Base-by-base conservation (phyloP, 441 rosid species). In the Rhodomyrtus psidioides region DNA sequence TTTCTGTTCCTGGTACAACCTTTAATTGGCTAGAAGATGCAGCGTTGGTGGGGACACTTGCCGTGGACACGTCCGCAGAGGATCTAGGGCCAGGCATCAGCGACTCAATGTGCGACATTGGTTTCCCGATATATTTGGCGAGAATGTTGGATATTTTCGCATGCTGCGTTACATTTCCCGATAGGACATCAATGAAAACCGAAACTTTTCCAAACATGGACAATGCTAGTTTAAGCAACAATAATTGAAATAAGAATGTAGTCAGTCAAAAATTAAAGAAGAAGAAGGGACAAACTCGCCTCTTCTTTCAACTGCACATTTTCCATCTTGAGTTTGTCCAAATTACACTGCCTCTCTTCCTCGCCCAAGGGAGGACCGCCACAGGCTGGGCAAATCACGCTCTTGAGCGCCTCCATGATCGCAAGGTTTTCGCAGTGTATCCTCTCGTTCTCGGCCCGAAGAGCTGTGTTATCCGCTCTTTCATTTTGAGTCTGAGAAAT, bases 351-450 rank as follows among this genome's bases (percentile, higher is more conserved):
- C n/a, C 93, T 91, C 75, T 90, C 92, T 60, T 92, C 94, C 55
- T 79, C 90, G 2, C 94, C 96, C 15, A 90, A 85, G 27, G 96
- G 91, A 15, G 96, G 95, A 34, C 96, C 98, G 9, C 96, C 96
- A 62, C 98, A 96, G 53, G 93, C 28, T 27, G 93, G 93, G 84
- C 98, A 95, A 27, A 90, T 88, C 79, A 92, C 92, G 51, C 87
- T 92, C 46, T 86, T 92, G 30, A 96, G 65, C 24, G 96, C 94
- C 82, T 93, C 96, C 79, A 75, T 75, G 58, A 96, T 89, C 10
- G 96, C 91, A 0, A 88, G 82, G 53, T 94, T 96, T 75, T 95
- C 97, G 39, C 90, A 87, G 51, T 60, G 85, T 5, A 95, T 88
- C 70, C 82, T 91, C 75, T 95, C 94, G 26, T 96, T 95, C 86